Conservation (phyloP, 169 alveolate species). For the Theileria annulata region DNA sequence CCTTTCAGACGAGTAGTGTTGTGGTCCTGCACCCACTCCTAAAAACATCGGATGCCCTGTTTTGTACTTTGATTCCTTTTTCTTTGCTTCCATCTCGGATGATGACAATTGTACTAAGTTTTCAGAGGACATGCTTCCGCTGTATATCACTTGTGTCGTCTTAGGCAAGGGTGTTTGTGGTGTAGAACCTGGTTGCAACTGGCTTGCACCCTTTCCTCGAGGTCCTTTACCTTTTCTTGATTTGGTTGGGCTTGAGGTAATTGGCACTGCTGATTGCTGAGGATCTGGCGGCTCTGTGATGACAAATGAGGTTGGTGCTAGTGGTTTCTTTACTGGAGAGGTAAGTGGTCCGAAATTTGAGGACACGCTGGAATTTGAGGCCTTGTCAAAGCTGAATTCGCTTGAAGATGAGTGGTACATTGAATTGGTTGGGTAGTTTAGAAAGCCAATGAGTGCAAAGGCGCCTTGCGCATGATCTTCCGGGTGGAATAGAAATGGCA, state of each 20-base stretch:
- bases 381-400: constrained; percentile 9
- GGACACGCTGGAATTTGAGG: neutral
- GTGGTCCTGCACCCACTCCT: constrained; percentile 23
- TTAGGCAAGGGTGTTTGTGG: neutral
- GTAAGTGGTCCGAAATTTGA: neutral
- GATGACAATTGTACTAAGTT: neutral
- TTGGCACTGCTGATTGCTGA: neutral
- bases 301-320: constrained; percentile 2
- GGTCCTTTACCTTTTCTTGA: constrained; percentile 1
- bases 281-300: constrained; percentile 8
- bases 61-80: neutral
- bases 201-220: neutral
- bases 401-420: constrained; percentile 6
- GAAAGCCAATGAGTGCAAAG: constrained; percentile 82
- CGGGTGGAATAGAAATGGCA: constrained; percentile 81
- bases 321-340: neutral
- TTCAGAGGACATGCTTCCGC: constrained; percentile 19
- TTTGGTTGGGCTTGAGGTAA: constrained; percentile 1
- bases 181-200: neutral
- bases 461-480: constrained; percentile 82
- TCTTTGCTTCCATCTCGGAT: neutral
- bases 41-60: neutral
- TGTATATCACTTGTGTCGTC: constrained; percentile 2
- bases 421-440: constrained; percentile 74
- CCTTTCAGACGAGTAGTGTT: neutral